phyloP scores from a whole-genome alignment of 306 rosid species.

The Casuarina glauca region DNA sequence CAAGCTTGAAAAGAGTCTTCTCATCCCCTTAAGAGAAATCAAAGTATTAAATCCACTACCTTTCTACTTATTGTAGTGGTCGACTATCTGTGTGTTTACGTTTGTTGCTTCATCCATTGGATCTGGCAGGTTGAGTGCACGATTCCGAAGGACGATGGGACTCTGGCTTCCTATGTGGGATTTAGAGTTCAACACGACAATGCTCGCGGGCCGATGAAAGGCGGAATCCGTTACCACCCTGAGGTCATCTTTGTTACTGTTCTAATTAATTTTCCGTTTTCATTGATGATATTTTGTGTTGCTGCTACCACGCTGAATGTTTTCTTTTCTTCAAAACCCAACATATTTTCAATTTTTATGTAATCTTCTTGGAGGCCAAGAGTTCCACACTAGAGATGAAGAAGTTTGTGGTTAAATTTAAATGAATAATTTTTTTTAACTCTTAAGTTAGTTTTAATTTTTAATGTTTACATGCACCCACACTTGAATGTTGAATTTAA shows the following conservation, averaged over 20 bases:
- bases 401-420: too few species aligned
- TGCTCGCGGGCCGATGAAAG: conserved; percentile 89
- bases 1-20: conserved; percentile 71
- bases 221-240: conserved; percentile 78
- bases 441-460: too few species aligned
- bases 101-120: background rate
- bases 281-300: background rate
- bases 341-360: too few species aligned
- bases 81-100: background rate
- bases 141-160: conserved; percentile 76
- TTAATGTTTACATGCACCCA: too few species aligned
- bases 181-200: conserved; percentile 80
- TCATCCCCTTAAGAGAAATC: conserved; percentile 71
- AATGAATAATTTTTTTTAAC: too few species aligned
- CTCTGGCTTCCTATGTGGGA: conserved; percentile 65
- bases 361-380: too few species aligned
- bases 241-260: conserved; percentile 40
- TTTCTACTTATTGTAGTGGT: background rate
- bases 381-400: too few species aligned
- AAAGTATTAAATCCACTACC: conserved; percentile 31
- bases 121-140: conserved; percentile 69
- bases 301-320: too few species aligned
- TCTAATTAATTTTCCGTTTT: too few species aligned
- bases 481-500: too few species aligned
- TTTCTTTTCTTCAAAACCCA: too few species aligned